Base-by-base conservation (phyloP, 78 protist species). In the Guillardia theta region DNA sequence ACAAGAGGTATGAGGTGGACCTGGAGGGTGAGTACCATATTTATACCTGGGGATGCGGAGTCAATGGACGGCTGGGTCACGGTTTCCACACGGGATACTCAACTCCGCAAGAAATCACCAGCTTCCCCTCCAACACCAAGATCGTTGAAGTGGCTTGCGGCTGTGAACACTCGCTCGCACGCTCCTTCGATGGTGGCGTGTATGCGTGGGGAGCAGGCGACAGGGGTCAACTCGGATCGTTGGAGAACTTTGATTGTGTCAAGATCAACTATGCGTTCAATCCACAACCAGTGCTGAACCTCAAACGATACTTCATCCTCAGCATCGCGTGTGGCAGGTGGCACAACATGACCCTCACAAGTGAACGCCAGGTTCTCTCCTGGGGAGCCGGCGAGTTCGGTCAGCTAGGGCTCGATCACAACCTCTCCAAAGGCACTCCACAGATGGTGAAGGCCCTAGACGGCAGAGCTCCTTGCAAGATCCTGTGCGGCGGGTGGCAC, bases 401-500 rank as follows among this genome's bases (percentile, higher is more conserved):
- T 4, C 90, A 78, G 90, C 48, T 78, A 27, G 90, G 90, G 33
- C 45, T 43, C 21, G 90, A 43, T 70, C 9, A 24, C 41, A 24
- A 70, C 6, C 4, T 1, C 15, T 24, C 45, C 22, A 4, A 6
- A 4, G 83, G 83, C 21, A 33, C 41, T 22, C 83, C 83, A 1
- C 46, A 36, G 33, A 36, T 1, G 83, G 36, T 70, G n/a, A 70
- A 70, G 36, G 9, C 36, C 41, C 6, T 70, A 12, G 83, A 70
- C 41, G 41, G 41, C 41, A 36, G 83, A 3, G 83, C 83, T 1
- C 46, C 36, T 12, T 70, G 83, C 83, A 70, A 70, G 6, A 22
- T 70, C n/a, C 83, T 70, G 33, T 70, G 83, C 41, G 90, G 90
- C 48, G 90, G 53, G 43, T 78, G 45, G 53, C 90, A 78, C 48